Conservation (phyloP, 2,329 filamentous ascomycete species). For the Orbilia blumenaviensis region DNA sequence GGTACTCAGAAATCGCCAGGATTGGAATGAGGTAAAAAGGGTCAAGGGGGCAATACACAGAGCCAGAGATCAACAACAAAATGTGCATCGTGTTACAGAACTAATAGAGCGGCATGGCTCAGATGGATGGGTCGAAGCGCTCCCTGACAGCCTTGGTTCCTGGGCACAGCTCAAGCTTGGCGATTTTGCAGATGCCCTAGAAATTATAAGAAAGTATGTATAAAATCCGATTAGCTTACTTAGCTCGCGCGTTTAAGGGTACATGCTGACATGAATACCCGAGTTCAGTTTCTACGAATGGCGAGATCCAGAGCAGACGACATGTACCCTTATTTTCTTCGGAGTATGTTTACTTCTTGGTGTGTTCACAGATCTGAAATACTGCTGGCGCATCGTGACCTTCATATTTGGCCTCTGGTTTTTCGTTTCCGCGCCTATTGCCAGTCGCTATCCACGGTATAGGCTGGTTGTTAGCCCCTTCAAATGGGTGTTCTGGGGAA, state of each 20-base stretch:
- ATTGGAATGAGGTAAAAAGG: conserved; percentile 31
- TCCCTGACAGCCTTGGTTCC: conserved; percentile 18
- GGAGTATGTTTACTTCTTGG: conserved; percentile 19
- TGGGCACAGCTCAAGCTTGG: conserved; percentile 28
- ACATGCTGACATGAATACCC: neutral
- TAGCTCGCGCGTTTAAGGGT: neutral
- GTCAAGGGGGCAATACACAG: conserved; percentile 28
- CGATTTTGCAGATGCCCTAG: conserved; percentile 32
- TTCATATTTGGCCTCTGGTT: conserved; percentile 45
- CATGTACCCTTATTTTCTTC: conserved; percentile 25
- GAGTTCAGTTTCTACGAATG: conserved; percentile 37
- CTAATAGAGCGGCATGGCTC: conserved; percentile 23
- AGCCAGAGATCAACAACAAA: conserved; percentile 4
- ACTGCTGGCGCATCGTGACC: conserved; percentile 34
- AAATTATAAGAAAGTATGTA: conserved; percentile 34
- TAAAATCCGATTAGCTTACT: neutral
- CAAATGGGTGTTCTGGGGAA: conserved; percentile 41
- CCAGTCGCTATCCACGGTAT: conserved; percentile 31
- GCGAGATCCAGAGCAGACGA: conserved; percentile 31
- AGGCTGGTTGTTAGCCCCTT: conserved; percentile 35
- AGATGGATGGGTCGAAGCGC: conserved; percentile 34
- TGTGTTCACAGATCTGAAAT: conserved; percentile 16
- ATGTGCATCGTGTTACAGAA: conserved; percentile 15
- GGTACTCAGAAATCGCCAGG: conserved; percentile 31
- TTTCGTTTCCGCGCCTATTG: conserved; percentile 32